Percentiles rank a stretch among this genome's conserved stretches.
These are phyloP conservation scores for Suaeda aralocaspica DNA, from an alignment of 148 eudicot genomes.

Conservation along the genomic window DNA sequence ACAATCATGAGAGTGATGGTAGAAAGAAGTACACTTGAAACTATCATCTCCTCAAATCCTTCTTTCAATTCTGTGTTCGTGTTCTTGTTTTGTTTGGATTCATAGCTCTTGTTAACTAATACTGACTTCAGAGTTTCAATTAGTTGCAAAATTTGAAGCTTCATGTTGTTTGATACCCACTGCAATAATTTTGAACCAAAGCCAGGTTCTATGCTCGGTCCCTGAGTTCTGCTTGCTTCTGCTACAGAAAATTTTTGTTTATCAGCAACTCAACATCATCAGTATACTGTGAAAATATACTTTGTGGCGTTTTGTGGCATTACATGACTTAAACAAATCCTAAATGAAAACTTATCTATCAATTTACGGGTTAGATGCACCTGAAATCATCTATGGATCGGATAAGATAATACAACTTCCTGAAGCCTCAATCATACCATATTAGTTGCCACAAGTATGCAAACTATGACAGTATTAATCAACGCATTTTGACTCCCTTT, in stretches of 20 bases:
- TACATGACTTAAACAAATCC: too few relatives aligned
- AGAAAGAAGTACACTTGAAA: conserved; percentile 20
- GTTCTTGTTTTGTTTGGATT: conserved; percentile 19
- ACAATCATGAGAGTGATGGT: too few relatives aligned
- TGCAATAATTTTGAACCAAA: conserved; percentile 23
- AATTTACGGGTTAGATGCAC: too few relatives aligned
- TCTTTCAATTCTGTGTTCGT: conserved; percentile 11
- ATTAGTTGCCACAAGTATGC: too few relatives aligned
- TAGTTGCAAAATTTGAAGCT: conserved; percentile 32
- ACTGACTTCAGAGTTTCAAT: conserved; percentile 21
- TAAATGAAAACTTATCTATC: too few relatives aligned
- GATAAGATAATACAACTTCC: too few relatives aligned
- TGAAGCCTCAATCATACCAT: too few relatives aligned
- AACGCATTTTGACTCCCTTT: too few relatives aligned
- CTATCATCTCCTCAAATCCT: conserved; percentile 33
- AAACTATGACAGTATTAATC: too few relatives aligned
- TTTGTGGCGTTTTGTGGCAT: too few relatives aligned
- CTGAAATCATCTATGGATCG: too few relatives aligned
- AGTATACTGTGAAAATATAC: too few relatives aligned
- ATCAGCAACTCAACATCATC: neutral
- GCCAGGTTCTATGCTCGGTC: conserved; percentile 25
- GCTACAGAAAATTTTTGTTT: conserved; percentile 26
- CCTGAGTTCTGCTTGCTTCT: conserved; percentile 11
- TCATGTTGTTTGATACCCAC: conserved; percentile 41
- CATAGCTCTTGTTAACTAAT: conserved; percentile 7